Percentiles rank a stretch among this genome's conserved stretches.
phyloP scores from a whole-genome alignment of 202 grass and related monocot genomes.

The Setaria italica region DNA sequence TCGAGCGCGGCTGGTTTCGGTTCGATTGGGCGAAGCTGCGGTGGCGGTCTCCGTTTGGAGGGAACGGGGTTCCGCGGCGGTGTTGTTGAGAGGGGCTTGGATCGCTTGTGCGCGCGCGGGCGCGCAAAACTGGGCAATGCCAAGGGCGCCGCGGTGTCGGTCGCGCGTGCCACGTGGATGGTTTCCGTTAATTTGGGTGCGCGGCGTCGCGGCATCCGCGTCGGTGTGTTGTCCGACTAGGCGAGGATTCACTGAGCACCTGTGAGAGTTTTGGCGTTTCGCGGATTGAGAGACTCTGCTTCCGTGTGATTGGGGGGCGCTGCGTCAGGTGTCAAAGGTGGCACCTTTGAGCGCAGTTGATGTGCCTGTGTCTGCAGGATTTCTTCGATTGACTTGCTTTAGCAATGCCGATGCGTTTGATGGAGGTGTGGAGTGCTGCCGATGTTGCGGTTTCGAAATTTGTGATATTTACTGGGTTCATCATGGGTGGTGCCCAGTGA shows the following conservation, averaged over 20 bases:
- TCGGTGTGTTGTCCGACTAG: background rate
- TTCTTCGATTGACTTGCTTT: background rate
- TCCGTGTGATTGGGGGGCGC: background rate
- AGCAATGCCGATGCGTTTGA: conserved; percentile 48
- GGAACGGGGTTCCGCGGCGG: background rate
- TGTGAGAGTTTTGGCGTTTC: background rate
- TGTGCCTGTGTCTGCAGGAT: background rate
- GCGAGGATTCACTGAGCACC: background rate
- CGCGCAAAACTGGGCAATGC: conserved; percentile 37
- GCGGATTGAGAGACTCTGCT: background rate
- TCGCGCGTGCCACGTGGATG: background rate
- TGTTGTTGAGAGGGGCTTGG: background rate
- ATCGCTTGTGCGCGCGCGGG: background rate
- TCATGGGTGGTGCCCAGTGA: background rate
- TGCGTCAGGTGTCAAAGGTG: background rate
- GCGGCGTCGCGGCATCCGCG: background rate
- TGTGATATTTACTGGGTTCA: conserved; percentile 4
- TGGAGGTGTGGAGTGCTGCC: background rate
- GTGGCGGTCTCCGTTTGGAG: background rate
- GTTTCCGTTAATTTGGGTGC: conserved; percentile 9
- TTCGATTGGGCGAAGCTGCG: conserved; percentile 4
- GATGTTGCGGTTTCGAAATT: background rate
- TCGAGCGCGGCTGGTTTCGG: background rate
- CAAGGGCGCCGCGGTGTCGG: conserved; percentile 30
- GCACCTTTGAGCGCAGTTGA: background rate